Percentiles rank a stretch among this genome's conserved stretches.
Evolutionary conservation across 257 asterid genomes (phyloP).

Genomic region (Fraxinus excelsior): DNA sequence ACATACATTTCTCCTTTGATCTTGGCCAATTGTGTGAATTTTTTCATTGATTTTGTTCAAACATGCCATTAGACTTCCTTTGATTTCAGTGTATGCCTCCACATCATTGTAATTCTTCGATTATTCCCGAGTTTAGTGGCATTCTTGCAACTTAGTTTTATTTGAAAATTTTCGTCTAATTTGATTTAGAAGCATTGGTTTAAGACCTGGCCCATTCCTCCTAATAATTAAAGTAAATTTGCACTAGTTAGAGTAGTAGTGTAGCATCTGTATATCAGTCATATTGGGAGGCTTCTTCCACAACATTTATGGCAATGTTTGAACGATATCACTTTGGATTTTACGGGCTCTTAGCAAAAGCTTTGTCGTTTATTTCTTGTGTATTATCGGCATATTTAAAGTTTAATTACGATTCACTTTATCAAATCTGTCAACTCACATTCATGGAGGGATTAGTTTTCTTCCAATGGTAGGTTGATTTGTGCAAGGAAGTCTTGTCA

Average conservation of each 20-base stretch:
- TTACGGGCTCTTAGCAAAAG: no score
- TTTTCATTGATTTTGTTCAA: neutral
- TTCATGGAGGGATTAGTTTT: no score
- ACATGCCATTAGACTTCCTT: no score
- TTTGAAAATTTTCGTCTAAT: conserved; percentile 8
- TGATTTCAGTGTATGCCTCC: conserved; percentile 11
- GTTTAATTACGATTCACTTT: neutral
- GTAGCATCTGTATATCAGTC: neutral
- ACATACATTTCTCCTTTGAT: no score
- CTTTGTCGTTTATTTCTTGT: no score
- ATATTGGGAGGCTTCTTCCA: neutral
- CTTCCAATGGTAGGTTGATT: no score
- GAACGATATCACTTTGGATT: no score
- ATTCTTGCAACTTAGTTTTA: conserved; percentile 16
- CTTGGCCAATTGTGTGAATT: no score
- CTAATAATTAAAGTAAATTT: no score
- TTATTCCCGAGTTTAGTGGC: neutral
- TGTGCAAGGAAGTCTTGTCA: no score
- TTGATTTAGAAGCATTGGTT: conserved; percentile 4
- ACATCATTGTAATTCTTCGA: conserved; percentile 22
- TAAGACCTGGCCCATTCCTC: no score
- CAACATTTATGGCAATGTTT: neutral
- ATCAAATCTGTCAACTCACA: neutral
- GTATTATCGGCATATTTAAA: no score
- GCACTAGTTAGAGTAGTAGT: neutral